These are phyloP conservation scores for Mortierella antarctica DNA, from an alignment of 192 early-diverging fungal species.

Conservation along the genomic window DNA sequence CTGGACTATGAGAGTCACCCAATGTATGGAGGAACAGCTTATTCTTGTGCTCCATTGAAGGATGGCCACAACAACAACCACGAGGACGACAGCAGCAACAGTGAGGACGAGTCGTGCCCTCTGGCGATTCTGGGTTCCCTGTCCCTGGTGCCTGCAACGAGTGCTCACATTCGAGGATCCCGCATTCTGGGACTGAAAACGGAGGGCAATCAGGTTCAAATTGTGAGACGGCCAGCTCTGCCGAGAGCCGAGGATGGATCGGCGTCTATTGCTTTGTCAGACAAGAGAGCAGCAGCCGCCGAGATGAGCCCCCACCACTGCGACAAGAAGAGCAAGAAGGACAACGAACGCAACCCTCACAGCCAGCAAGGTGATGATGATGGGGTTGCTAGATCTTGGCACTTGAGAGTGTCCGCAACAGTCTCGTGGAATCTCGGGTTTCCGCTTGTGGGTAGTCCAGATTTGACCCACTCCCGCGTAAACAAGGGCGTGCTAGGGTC, in stretches of 20 bases:
- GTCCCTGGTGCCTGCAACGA: conserved; percentile 20
- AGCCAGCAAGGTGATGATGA: background rate
- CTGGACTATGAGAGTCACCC: conserved; percentile 7
- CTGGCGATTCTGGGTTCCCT: conserved; percentile 28
- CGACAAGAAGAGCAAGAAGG: background rate
- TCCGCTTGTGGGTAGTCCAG: background rate
- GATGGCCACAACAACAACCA: too few relatives aligned
- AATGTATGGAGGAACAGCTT: too few relatives aligned
- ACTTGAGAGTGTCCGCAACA: conserved; percentile 13
- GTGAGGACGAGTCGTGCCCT: background rate
- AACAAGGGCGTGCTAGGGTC: too few relatives aligned
- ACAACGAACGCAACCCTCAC: background rate
- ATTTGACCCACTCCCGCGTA: too few relatives aligned
- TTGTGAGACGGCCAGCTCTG: background rate
- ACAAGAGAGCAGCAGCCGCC: background rate
- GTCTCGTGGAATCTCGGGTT: conserved; percentile 30
- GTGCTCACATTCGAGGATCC: conserved; percentile 7
- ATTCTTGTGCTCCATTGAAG: too few relatives aligned
- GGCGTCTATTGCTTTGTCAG: background rate
- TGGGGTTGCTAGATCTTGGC: background rate
- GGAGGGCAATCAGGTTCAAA: background rate
- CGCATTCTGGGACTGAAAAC: conserved; percentile 11
- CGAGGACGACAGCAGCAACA: background rate
- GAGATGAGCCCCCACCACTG: background rate
- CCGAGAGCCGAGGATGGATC: background rate